Percentiles rank a stretch among this genome's conserved stretches.
phyloP scores from a whole-genome alignment of 495 filamentous ascomycete species.

The Lentithecium fluviatile region DNA sequence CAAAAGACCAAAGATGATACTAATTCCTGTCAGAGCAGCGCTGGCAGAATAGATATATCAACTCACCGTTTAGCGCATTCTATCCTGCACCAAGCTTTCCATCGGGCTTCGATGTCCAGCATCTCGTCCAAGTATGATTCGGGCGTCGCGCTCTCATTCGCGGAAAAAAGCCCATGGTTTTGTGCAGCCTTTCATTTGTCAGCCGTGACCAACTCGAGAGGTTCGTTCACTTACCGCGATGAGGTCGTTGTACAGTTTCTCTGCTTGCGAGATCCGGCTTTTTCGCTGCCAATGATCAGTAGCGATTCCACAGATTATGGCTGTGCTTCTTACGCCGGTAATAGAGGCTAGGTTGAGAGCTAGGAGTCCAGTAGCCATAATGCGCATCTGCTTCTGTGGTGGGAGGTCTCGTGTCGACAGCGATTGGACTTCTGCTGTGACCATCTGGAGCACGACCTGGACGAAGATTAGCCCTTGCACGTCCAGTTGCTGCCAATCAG shows the following conservation, averaged over 20 bases:
- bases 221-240: conserved; percentile 47
- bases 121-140: conserved; percentile 50
- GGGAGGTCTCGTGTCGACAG: conserved; percentile 44
- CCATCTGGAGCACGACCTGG: conserved; percentile 47
- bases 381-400: conserved; percentile 47
- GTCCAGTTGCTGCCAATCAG: background rate
- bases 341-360: conserved; percentile 53
- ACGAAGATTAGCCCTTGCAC: conserved; percentile 8
- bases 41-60: background rate
- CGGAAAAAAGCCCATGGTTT: conserved; percentile 52
- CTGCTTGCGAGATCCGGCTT: conserved; percentile 48
- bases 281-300: conserved; percentile 46
- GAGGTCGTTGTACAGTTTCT: conserved; percentile 54
- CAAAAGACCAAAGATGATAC: conserved; percentile 52
- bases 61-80: conserved; percentile 53
- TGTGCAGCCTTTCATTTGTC: conserved; percentile 47
- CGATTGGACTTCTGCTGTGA: conserved; percentile 47
- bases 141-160: conserved; percentile 49
- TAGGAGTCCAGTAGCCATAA: conserved; percentile 50
- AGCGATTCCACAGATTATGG: background rate
- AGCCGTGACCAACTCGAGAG: background rate
- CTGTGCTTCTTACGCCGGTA: conserved; percentile 46
- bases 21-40: conserved; percentile 25
- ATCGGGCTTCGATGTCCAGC: conserved; percentile 50
- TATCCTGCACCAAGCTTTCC: conserved; percentile 56